These are phyloP conservation scores for Solanum bulbocastanum DNA, from an alignment of 257 asterid genomes.

Conservation along the genomic window DNA sequence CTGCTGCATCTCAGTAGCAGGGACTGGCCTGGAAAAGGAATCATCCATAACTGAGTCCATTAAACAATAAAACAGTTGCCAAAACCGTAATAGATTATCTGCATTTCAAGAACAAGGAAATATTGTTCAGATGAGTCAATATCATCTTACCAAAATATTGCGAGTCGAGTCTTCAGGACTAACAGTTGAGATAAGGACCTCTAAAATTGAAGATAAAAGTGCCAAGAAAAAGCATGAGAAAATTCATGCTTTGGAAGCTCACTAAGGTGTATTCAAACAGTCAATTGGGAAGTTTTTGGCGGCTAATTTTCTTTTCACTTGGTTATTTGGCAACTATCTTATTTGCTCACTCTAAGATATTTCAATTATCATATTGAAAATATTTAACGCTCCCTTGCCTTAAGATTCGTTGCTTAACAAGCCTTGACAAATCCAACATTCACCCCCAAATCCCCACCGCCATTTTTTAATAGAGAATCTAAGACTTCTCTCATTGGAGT, in stretches of 20 bases:
- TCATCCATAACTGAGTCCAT: background rate
- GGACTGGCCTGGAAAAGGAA: background rate
- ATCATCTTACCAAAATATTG: background rate
- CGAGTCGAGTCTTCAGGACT: background rate
- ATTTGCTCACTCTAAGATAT: background rate
- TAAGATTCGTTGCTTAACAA: background rate
- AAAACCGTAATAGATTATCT: background rate
- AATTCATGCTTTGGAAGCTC: background rate
- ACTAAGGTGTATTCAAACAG: background rate
- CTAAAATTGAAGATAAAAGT: background rate
- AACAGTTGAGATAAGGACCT: background rate
- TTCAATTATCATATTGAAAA: background rate
- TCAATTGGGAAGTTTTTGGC: background rate
- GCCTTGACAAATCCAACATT: background rate
- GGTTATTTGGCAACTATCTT: background rate
- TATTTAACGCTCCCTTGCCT: background rate
- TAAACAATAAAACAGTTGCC: background rate
- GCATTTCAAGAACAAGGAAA: background rate
- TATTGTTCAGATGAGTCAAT: background rate
- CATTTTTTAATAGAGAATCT: background rate
- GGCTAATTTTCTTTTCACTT: background rate
- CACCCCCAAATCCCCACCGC: background rate
- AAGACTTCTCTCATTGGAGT: background rate
- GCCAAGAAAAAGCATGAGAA: background rate
- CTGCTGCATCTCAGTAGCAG: background rate